Evolutionary conservation across 352 stramenopile species (phyloP), one percentile per base, ranked within the genome.

Genomic region (Phytophthora cryptogea): DNA sequence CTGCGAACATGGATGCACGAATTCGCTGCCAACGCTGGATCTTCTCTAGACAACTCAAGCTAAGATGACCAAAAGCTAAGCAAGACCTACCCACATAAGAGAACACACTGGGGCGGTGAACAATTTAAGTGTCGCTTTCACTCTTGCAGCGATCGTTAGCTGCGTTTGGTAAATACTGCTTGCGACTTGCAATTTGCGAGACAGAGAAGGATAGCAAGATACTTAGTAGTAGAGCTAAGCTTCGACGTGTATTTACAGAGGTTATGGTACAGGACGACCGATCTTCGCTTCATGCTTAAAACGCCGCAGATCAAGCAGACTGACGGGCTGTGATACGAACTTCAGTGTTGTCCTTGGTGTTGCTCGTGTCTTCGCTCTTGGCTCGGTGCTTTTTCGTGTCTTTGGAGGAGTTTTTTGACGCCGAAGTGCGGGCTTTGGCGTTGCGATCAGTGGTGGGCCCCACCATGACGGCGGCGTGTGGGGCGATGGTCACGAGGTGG

Each of bases 401-500:
- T n/a, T 23, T 1, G 14, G 20, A 36, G 5, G 51, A n/a, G 3
- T 17, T 54, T 42, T n/a, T 28, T 32, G 51, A 37, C 4, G 45
- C 51, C 33, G 59, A 46, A 39, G 39, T 67, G 20, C 45, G 37
- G 10, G 58, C 33, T 27, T 60, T 59, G 27, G 16, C 20, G 39
- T 4, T 32, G 37, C 41, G 31, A 27, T 63, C 32, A 4, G 26
- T 58, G 9, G 27, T 54, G 14, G 60, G 39, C 8, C 46, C 43
- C 5, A 55, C 35, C 41, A 68, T 45, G 33, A 65, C 54, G 28
- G 55, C 47, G 35, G 52, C 63, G 30, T 71, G 58, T 13, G 57
- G 57, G 10, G 63, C 67, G 55, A 75, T 63, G 20, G 67, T 72
- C 14, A 68, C 40, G 49, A 75, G 63, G 35, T 75, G 67, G 27